Conservation (phyloP, 176 grass and related monocot species). For the Juncus effusus region DNA sequence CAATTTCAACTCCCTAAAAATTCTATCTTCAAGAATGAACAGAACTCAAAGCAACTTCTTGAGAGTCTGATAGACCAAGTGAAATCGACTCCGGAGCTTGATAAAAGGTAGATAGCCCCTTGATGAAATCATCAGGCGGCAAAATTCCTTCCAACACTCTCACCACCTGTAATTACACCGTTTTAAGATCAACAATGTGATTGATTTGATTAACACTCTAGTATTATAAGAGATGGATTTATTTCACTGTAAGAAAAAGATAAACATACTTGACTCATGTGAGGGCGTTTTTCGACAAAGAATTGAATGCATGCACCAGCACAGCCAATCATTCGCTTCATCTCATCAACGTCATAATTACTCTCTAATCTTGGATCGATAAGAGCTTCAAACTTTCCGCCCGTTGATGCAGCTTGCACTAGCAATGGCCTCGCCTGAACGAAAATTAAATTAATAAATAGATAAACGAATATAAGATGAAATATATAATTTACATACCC, state of each 20-base stretch:
- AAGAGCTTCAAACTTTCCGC: constrained; percentile 18
- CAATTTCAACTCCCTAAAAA: too few species aligned
- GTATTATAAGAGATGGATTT: too few species aligned
- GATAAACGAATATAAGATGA: neutral
- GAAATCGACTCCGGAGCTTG: constrained; percentile 9
- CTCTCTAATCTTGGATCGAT: constrained; percentile 26
- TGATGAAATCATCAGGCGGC: constrained; percentile 19
- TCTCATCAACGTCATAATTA: constrained; percentile 27
- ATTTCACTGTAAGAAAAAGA: too few species aligned
- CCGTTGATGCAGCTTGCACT: constrained; percentile 1
- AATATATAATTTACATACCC: constrained; percentile 15
- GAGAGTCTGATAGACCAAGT: neutral
- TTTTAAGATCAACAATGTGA: too few species aligned
- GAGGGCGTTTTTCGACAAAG: constrained; percentile 10
- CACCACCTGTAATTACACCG: neutral
- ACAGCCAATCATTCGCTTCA: constrained; percentile 29
- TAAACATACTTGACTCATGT: constrained; percentile 26
- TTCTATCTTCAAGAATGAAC: too few species aligned
- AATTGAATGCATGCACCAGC: constrained; percentile 24
- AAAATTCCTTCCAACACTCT: constrained; percentile 11
- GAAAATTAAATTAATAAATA: neutral
- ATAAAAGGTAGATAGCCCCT: neutral
- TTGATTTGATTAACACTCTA: too few species aligned
- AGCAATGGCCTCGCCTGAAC: constrained; percentile 32
- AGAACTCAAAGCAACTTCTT: too few species aligned